These are phyloP conservation scores for Fusarium haematococcum DNA, from an alignment of 2,329 filamentous ascomycete genomes.

Conservation along the genomic window DNA sequence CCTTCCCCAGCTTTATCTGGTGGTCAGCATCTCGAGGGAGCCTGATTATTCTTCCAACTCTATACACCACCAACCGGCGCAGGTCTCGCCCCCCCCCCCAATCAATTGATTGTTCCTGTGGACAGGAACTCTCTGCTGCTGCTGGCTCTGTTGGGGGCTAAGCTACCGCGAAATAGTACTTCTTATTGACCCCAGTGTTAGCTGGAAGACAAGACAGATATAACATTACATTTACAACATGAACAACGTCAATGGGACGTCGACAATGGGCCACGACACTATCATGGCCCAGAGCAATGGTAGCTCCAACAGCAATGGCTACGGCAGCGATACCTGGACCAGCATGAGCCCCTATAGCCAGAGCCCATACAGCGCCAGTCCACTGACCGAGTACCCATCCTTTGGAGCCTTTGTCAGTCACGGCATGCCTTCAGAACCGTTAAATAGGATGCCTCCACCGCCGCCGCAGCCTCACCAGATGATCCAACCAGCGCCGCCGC, in stretches of 20 bases:
- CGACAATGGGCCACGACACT: slow-evolving; percentile 47
- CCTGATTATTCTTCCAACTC: slow-evolving; percentile 3
- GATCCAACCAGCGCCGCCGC: slow-evolving; percentile 44
- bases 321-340: slow-evolving; percentile 63
- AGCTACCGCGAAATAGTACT: background rate
- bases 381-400: slow-evolving; percentile 75
- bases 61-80: slow-evolving; percentile 8
- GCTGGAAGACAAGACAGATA: slow-evolving; percentile 27
- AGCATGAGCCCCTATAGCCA: slow-evolving; percentile 73
- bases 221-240: slow-evolving; percentile 37
- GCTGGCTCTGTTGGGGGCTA: background rate
- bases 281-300: slow-evolving; percentile 45
- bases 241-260: slow-evolving; percentile 50
- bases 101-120: background rate
- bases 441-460: slow-evolving; percentile 68
- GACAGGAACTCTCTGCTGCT: slow-evolving; percentile 8
- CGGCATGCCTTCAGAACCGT: slow-evolving; percentile 62
- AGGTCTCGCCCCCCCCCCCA: slow-evolving; percentile 6
- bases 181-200: slow-evolving; percentile 27
- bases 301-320: slow-evolving; percentile 35
- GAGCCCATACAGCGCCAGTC: slow-evolving; percentile 60
- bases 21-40: slow-evolving; percentile 22
- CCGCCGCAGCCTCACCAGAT: slow-evolving; percentile 54
- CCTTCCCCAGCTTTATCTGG: background rate
- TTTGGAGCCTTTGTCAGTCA: slow-evolving; percentile 67